phyloP scores from a whole-genome alignment of 148 eudicot genomes.

The Arbutus unedo region DNA sequence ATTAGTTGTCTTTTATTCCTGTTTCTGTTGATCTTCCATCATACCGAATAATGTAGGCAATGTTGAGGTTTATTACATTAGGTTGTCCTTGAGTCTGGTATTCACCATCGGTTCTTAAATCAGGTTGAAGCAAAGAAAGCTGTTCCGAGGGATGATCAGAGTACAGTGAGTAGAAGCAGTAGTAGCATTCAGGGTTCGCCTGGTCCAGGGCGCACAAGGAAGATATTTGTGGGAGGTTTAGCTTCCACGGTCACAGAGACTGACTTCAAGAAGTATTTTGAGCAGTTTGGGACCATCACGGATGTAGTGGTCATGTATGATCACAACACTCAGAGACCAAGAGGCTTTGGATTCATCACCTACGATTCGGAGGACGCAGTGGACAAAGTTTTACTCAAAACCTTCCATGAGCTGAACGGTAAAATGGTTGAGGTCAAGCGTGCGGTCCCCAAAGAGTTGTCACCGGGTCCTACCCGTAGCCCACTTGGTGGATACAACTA shows the following conservation, averaged over 20 bases:
- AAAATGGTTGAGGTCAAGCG: slow-evolving; percentile 39
- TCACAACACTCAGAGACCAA: slow-evolving; percentile 38
- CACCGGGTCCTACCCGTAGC: slow-evolving; percentile 33
- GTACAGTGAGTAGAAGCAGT: slow-evolving; percentile 31
- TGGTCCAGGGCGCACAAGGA: slow-evolving; percentile 30
- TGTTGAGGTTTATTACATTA: not conserved
- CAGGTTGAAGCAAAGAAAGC: slow-evolving; percentile 44
- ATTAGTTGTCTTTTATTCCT: not conserved
- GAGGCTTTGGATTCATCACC: slow-evolving; percentile 41
- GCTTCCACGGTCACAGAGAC: slow-evolving; percentile 32
- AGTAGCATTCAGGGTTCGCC: slow-evolving; percentile 37
- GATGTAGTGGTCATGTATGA: slow-evolving; percentile 40
- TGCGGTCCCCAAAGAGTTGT: slow-evolving; percentile 36
- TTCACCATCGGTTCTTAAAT: not conserved
- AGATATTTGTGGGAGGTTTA: slow-evolving; percentile 37
- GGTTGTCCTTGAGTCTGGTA: not conserved
- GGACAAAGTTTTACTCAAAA: slow-evolving; percentile 31
- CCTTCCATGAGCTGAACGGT: slow-evolving; percentile 37
- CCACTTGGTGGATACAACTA: slow-evolving; percentile 30
- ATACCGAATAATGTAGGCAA: not conserved
- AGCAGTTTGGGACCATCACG: slow-evolving; percentile 32
- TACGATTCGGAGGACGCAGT: slow-evolving; percentile 35
- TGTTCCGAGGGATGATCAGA: slow-evolving; percentile 39
- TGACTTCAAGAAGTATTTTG: slow-evolving; percentile 32
- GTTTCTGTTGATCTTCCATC: not conserved